phyloP scores from a whole-genome alignment of 805 yeast genomes.

The Wickerhamiella azyma region DNA sequence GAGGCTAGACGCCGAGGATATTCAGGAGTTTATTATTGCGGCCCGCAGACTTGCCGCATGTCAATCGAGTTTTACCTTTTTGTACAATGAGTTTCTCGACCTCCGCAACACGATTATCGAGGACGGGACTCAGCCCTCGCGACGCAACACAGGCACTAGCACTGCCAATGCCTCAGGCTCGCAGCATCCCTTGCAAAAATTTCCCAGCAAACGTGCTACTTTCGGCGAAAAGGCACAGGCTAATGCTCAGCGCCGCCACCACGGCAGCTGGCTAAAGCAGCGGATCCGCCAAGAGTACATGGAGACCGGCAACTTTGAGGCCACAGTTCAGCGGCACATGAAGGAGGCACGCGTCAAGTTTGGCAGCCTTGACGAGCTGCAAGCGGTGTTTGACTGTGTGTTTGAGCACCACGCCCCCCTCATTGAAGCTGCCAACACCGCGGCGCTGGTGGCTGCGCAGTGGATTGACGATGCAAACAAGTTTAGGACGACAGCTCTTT shows the following conservation, averaged over 20 bases:
- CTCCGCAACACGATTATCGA: constrained; percentile 2
- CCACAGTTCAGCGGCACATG: neutral
- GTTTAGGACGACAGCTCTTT: constrained; percentile 12
- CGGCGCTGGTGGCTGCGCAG: constrained; percentile 8
- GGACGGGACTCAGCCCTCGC: neutral
- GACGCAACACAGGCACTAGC: neutral
- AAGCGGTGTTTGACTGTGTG: constrained; percentile 9
- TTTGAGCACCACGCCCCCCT: constrained; percentile 11
- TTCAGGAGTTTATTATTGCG: constrained; percentile 18
- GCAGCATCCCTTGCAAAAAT: neutral
- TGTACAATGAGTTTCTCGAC: constrained; percentile 12
- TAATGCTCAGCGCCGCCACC: neutral
- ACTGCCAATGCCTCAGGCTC: neutral
- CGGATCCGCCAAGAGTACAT: neutral
- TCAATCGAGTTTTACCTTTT: constrained; percentile 17
- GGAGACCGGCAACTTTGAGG: constrained; percentile 1
- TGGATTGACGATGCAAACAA: constrained; percentile 20
- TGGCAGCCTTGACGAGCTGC: constrained; percentile 7
- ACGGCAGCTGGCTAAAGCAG: neutral
- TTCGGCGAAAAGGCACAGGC: neutral
- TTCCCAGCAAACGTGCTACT: neutral
- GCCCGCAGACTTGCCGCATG: constrained; percentile 16
- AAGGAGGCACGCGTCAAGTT: neutral
- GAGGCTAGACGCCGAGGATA: constrained; percentile 19
- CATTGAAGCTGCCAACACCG: constrained; percentile 11